These are phyloP conservation scores for Huntiella omanensis DNA, from an alignment of 2,329 filamentous ascomycete genomes.

Conservation along the genomic window DNA sequence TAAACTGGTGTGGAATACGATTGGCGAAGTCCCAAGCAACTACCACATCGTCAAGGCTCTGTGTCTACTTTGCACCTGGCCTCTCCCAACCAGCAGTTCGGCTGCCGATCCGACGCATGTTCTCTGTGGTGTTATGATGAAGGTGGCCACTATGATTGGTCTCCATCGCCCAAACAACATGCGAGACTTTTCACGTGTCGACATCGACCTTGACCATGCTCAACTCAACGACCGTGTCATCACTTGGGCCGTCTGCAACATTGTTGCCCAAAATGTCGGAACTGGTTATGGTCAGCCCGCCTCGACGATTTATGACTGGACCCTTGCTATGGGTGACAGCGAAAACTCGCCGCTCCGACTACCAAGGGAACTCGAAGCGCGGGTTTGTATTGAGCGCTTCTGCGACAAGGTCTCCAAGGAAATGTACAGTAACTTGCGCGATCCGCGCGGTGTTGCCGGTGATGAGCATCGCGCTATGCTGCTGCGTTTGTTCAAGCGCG, in stretches of 20 bases:
- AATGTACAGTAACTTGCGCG: constrained; percentile 60
- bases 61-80: constrained; percentile 66
- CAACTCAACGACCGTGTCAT: constrained; percentile 61
- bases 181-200: constrained; percentile 64
- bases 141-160: constrained; percentile 66
- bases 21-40: constrained; percentile 58
- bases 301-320: constrained; percentile 61
- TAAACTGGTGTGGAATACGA: constrained; percentile 56
- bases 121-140: constrained; percentile 69
- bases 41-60: constrained; percentile 69
- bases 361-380: constrained; percentile 43
- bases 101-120: constrained; percentile 68
- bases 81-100: constrained; percentile 62
- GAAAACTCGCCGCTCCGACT: constrained; percentile 30
- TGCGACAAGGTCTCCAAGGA: constrained; percentile 62
- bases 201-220: constrained; percentile 56
- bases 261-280: constrained; percentile 64
- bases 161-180: constrained; percentile 65
- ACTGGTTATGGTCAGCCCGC: constrained; percentile 71
- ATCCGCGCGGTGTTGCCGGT: constrained; percentile 48
- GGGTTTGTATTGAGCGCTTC: constrained; percentile 54
- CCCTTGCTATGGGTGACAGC: constrained; percentile 37
- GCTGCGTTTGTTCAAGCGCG: constrained; percentile 46
- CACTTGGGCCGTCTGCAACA: constrained; percentile 74
- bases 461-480: constrained; percentile 49